These are phyloP conservation scores for Podospora conica DNA, from an alignment of 495 filamentous ascomycete genomes.

Conservation along the genomic window DNA sequence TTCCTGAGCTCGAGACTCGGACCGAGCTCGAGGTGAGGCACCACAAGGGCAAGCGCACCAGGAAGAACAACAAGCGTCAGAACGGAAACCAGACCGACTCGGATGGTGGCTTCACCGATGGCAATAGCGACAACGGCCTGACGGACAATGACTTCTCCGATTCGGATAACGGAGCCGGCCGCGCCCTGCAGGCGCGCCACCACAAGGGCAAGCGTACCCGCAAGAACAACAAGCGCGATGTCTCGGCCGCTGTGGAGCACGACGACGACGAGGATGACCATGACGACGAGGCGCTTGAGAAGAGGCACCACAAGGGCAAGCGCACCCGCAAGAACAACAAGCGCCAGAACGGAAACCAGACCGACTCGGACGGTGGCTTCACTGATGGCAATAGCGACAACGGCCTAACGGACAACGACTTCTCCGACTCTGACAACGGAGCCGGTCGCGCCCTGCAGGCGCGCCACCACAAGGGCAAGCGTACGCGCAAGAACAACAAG, in stretches of 20 bases:
- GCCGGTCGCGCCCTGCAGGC: background rate
- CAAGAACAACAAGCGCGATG: background rate
- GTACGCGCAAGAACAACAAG: background rate
- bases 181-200: background rate
- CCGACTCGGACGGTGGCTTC: background rate
- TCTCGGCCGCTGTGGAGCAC: background rate
- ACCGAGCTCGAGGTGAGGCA: constrained; percentile 14
- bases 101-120: background rate
- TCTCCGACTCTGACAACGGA: background rate
- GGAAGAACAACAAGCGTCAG: constrained; percentile 1
- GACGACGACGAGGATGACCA: background rate
- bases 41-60: constrained; percentile 16
- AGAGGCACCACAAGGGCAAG: constrained; percentile 16
- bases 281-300: constrained; percentile 9
- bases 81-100: background rate
- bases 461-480: constrained; percentile 4
- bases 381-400: background rate
- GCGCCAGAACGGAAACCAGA: background rate
- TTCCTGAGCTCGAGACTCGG: no score
- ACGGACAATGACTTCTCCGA: background rate
- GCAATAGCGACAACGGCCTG: no score
- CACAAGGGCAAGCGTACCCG: constrained; percentile 7
- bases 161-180: background rate
- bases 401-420: background rate
- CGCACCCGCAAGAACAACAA: constrained; percentile 11